Conservation (phyloP, 2,329 filamentous ascomycete species). For the Cladophialophora exuberans region DNA sequence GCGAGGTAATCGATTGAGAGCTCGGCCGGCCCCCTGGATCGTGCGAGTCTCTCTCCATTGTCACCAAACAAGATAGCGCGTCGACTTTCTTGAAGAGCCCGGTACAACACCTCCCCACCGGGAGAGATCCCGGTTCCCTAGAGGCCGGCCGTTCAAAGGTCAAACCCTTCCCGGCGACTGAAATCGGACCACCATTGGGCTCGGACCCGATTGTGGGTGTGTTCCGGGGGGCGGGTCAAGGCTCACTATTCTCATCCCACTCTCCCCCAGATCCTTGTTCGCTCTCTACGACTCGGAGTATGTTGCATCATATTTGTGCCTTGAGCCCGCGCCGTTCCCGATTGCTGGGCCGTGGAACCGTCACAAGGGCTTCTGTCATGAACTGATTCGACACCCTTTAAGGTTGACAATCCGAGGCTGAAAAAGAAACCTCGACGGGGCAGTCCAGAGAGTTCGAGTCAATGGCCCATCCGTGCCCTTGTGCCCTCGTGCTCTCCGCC, state of each 20-base stretch:
- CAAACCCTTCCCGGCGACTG: neutral
- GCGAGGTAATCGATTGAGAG: neutral
- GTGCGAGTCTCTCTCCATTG: too few species aligned
- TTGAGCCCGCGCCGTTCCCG: slow-evolving; percentile 4
- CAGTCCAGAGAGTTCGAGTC: neutral
- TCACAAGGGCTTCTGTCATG: neutral
- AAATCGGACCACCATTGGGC: neutral
- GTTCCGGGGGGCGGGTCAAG: neutral
- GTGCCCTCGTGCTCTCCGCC: too few species aligned
- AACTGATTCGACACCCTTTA: neutral
- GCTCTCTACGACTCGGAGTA: too few species aligned
- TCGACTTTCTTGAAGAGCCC: too few species aligned
- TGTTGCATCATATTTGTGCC: slow-evolving; percentile 11
- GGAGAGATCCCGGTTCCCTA: slow-evolving; percentile 4
- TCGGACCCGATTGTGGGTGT: neutral
- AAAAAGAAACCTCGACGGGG: neutral
- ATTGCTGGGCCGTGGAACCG: neutral
- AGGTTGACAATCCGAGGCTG: neutral
- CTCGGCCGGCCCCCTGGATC: neutral
- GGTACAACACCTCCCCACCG: slow-evolving; percentile 8
- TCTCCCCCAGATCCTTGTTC: slow-evolving; percentile 12
- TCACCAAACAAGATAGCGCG: too few species aligned
- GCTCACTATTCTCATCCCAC: slow-evolving; percentile 4
- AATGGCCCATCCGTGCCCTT: too few species aligned
- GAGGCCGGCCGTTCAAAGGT: neutral